Evolutionary conservation across 2,329 filamentous ascomycete species (phyloP), one percentile per base, ranked within the genome.

Genomic region (Diaporthe batatas): DNA sequence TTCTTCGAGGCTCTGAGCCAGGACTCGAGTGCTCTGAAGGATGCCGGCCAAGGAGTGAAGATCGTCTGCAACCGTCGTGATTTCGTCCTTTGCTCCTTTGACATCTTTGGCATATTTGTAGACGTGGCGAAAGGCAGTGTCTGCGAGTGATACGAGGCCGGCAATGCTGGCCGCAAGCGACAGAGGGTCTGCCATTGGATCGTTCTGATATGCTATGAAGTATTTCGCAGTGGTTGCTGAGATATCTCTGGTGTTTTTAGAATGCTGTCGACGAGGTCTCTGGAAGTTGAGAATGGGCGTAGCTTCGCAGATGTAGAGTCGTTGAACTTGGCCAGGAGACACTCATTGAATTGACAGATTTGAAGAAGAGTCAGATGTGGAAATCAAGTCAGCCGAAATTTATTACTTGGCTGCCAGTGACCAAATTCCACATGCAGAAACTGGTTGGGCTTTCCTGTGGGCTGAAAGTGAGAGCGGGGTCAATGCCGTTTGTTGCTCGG

Each of bases 101-200:
- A 29, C 7, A 4, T 32, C 44, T 23, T 8, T 59, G 5, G 25
- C 36, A 14, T 59, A 59, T 59, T 25, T 59, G 57, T 59, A 42
- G n/a, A 59, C 57, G 1, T 59, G 57, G 1, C 57, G 57, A 18
- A 59, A 59, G 11, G 11, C 57, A 2, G 21, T 42, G 21, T 59
- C 57, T n/a, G 6, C 14, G 4, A 59, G 57, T 8, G 57, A 59
- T 3, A 59, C 57, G 0, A 59, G 57, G 3, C 57, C 57, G 7
- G 57, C 57, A 8, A 59, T 12, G 25, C 57, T 59, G 0, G 57
- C 57, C 3, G 57, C 57, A 16, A 59, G 57, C 7, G 57, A 59
- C 2, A 59, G 14, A 59, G 57, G 57, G 7, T 59, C 57, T 25
- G 57, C 34, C 57, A 59, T 59, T 25, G n/a, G n/a, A 58, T 14